These are phyloP conservation scores for Aspergillus ellipticus DNA, from an alignment of 495 filamentous ascomycete genomes.

Conservation along the genomic window DNA sequence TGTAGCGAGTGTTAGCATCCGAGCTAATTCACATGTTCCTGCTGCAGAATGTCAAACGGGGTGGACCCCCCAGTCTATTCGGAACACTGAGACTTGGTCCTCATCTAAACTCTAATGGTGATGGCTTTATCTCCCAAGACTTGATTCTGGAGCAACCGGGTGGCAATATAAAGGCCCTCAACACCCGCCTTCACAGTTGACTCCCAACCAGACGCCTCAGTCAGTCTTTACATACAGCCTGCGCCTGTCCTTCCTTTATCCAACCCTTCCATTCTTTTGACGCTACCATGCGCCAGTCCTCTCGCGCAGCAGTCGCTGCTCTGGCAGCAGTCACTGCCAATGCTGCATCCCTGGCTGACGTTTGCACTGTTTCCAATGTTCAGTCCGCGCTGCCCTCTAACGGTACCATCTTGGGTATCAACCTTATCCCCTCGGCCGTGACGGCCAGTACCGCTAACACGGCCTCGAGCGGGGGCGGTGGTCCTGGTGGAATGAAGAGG, in stretches of 20 bases:
- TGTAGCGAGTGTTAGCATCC: neutral
- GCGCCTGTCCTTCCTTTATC: neutral
- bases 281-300: slow-evolving; percentile 23
- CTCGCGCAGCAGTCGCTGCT: slow-evolving; percentile 20
- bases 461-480: slow-evolving; percentile 21
- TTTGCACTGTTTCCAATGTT: slow-evolving; percentile 34
- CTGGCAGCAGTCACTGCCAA: slow-evolving; percentile 27
- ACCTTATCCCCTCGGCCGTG: slow-evolving; percentile 27
- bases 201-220: neutral
- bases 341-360: slow-evolving; percentile 26
- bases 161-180: neutral
- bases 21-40: neutral
- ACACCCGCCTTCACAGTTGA: neutral
- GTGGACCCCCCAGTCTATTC: neutral
- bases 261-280: slow-evolving; percentile 7
- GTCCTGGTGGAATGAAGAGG: neutral
- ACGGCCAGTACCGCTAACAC: slow-evolving; percentile 26
- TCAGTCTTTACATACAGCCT: neutral
- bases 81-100: neutral
- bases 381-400: slow-evolving; percentile 29
- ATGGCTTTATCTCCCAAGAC: neutral
- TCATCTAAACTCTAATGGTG: no score
- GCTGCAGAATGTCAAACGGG: neutral
- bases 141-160: neutral
- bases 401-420: slow-evolving; percentile 30